Base-by-base conservation (phyloP, 176 grass and related monocot genomes). In the Ensete glaucum region DNA sequence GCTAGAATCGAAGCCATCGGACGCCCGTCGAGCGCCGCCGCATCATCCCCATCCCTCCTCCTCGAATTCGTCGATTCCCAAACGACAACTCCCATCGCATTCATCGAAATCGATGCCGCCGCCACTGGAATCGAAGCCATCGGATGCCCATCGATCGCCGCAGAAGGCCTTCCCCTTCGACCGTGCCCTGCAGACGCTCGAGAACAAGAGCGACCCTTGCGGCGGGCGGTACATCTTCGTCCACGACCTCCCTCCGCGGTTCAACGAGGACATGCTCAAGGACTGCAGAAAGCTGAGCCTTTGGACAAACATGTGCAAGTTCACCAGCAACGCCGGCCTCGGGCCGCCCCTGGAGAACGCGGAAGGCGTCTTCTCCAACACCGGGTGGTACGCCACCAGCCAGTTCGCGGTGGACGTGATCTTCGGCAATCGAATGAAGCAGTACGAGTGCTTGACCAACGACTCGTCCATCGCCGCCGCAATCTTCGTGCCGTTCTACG, bases 401-500 rank as follows among this genome's bases (percentile, higher is more conserved):
- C 87, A 90, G 67, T 87, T 81, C 52, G 80, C 83, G 16, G 81
- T 94, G 19, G 87, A 94, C 68, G 29, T 62, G 55, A 94, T 94
- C 77, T 94, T 94, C 78, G 84, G 85, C 87, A 82, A 90, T 70
- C 60, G 91, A 75, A 85, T 94, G 91, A 82, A 72, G 78, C 91
- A 77, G 67, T 94, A 94, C 54, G 71, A 77, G 52, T 94, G 91
- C 81, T 76, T 90, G 67, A 94, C 91, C 25, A 83, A 77, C 49
- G 73, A 85, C 69, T 88, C 87, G 49, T 63, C 80, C 15, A 8
- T 67, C 25, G 87, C 91, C 19, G 29, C 76, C 70, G 91, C 85
- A 50, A 66, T 94, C 53, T 94, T 94, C 48, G 78, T 94, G 53
- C 91, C 91, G 9, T 94, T 85, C 81, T 90, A 90, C 83, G 81